These are phyloP conservation scores for Nannochloropsis oceanica DNA, from an alignment of 108 stramenopile genomes.

Conservation along the genomic window DNA sequence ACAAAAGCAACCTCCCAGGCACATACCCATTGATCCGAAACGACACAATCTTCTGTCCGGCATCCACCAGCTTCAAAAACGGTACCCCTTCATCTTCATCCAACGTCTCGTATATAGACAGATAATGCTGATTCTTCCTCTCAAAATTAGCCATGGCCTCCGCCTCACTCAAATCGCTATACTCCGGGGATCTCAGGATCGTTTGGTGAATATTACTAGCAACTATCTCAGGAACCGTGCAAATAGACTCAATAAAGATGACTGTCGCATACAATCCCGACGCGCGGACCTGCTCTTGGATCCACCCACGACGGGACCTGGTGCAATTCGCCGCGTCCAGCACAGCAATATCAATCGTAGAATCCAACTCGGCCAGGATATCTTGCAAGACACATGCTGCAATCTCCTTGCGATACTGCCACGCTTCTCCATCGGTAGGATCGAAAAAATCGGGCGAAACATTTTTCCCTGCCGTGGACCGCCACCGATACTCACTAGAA, in stretches of 20 bases:
- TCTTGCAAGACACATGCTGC: background rate
- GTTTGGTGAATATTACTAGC: background rate
- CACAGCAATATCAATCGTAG: slow-evolving; percentile 7
- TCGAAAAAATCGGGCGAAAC: background rate
- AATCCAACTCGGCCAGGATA: background rate
- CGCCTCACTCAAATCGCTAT: background rate
- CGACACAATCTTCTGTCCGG: background rate
- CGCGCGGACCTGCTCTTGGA: background rate
- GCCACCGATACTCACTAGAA: background rate
- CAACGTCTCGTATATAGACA: background rate
- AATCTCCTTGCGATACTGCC: background rate
- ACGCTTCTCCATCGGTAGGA: background rate
- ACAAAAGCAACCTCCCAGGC: background rate
- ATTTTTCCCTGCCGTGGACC: background rate
- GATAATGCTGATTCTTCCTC: background rate
- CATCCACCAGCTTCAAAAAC: slow-evolving; percentile 19
- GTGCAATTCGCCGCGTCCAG: slow-evolving; percentile 19
- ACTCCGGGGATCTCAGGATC: slow-evolving; percentile 2
- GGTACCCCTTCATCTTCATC: slow-evolving; percentile 1
- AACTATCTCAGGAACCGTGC: background rate
- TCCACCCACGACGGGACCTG: background rate
- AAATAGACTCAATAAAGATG: slow-evolving; percentile 11
- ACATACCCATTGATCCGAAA: background rate
- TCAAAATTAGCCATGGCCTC: background rate
- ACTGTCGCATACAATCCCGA: slow-evolving; percentile 6